Evolutionary conservation across 768 basidiomycete species (phyloP).

Genomic region (Lentinula aciculospora): DNA sequence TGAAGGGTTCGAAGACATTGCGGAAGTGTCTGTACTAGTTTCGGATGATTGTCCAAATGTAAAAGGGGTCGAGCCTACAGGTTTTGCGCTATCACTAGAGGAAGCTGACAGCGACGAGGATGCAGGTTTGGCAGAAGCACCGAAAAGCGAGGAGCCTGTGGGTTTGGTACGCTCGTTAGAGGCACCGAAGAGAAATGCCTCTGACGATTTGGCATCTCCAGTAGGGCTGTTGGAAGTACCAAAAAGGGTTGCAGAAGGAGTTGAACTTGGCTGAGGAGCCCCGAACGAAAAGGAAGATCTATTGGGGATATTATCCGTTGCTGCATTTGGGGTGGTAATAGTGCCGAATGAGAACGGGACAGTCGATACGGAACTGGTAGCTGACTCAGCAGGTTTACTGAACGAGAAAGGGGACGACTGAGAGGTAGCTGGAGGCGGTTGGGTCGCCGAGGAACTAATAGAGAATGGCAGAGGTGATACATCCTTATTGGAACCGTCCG

Average conservation of each 20-base stretch:
- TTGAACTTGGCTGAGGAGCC: neutral
- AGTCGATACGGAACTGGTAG: neutral
- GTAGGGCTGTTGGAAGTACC: neutral
- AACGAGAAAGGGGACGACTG: constrained; percentile 22
- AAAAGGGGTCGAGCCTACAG: neutral
- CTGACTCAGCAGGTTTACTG: constrained; percentile 11
- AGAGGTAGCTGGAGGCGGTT: constrained; percentile 11
- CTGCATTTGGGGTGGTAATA: neutral
- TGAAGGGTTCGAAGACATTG: neutral
- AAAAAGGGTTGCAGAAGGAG: neutral
- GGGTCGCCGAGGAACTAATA: constrained; percentile 9
- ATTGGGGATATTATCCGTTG: neutral
- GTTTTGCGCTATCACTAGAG: neutral
- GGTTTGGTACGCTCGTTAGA: neutral
- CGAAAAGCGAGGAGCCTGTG: neutral
- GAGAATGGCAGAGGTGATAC: constrained; percentile 7
- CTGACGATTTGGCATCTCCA: neutral
- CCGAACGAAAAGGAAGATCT: neutral
- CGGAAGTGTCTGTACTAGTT: neutral
- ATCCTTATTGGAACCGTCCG: neutral
- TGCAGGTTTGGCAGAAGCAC: neutral
- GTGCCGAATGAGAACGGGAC: neutral
- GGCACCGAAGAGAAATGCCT: neutral
- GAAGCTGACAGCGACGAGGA: neutral
- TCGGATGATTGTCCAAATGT: neutral